phyloP scores from a whole-genome alignment of 345 rosid species.

The Hirschfeldia incana region DNA sequence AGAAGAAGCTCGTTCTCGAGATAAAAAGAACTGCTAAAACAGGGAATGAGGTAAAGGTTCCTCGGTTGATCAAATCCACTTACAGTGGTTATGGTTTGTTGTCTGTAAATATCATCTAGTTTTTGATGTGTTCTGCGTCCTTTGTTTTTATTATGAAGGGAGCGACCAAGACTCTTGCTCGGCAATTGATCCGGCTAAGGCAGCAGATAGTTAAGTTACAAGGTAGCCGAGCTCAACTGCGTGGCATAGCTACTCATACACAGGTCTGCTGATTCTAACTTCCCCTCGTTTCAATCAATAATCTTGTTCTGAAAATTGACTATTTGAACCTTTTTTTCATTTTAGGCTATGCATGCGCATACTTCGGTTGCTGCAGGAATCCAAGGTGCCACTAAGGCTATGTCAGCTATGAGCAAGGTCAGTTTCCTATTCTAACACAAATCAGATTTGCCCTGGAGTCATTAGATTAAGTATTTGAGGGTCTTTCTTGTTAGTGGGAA shows the following conservation, averaged over 20 bases:
- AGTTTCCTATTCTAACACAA: slow-evolving; percentile 2
- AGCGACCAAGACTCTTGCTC: slow-evolving; percentile 83
- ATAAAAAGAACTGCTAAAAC: slow-evolving; percentile 90
- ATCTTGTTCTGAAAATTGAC: neutral
- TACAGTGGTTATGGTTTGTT: too few species aligned
- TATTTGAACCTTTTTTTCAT: slow-evolving; percentile 7
- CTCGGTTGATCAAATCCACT: neutral
- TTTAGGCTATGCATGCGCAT: slow-evolving; percentile 92
- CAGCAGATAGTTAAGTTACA: slow-evolving; percentile 89
- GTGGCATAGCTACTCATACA: slow-evolving; percentile 98
- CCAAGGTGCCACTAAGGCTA: slow-evolving; percentile 89
- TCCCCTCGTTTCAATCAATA: neutral
- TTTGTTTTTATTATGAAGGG: slow-evolving; percentile 46
- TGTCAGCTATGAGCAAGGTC: slow-evolving; percentile 90
- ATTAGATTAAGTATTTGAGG: too few species aligned
- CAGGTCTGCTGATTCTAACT: slow-evolving; percentile 49
- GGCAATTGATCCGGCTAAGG: slow-evolving; percentile 83
- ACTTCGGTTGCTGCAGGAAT: slow-evolving; percentile 89
- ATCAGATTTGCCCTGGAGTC: neutral
- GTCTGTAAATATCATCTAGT: neutral
- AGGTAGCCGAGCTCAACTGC: slow-evolving; percentile 95
- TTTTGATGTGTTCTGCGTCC: neutral
- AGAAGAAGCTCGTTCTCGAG: slow-evolving; percentile 91
- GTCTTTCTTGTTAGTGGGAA: too few species aligned
- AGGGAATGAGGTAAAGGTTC: slow-evolving; percentile 71